Base-by-base conservation (phyloP, 257 asterid genomes). In the Lycium ferocissimum region DNA sequence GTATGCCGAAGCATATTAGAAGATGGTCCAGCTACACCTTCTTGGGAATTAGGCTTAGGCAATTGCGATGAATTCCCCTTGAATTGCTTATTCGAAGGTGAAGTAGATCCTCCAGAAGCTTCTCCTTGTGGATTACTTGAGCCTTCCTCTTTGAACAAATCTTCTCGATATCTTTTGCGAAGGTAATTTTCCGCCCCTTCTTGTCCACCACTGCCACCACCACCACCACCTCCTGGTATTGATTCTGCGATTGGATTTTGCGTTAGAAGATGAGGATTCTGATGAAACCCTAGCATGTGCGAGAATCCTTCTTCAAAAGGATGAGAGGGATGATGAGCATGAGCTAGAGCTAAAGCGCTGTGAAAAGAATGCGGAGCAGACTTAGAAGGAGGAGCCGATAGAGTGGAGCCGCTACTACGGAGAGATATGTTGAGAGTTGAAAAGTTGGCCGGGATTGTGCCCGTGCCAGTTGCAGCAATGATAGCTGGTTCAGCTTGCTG, bases 401-500 rank as follows among this genome's bases (percentile, higher is more conserved):
- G 84, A 1, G 92, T 87, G 15, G 95, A 84, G 88, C 97, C 96
- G 85, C 95, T 90, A 92, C 96, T 93, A 2, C 98, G 87, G 35
- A 90, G 88, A 5, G 98, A 90, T 73, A 93, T 90, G 85, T 93
- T 94, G 0, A 93, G 93, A 0, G 94, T 89, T 2, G 95, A 89
- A 83, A 89, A 93, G 65, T 93, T 93, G 1, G 97, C 97, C 49
- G 98, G 98, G 26, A 94, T 93, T 3, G 97, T 94, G 13, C 98
- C 98, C 22, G 98, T 94, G 1, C 97, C 98, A 13, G 98, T 94
- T 81, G 98, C 90, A 22, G 96, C 93, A 1, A 94, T 89, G 75
- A 94, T 93, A 6, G 98, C 92, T 4, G 97, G 98, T 89, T 94
- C 98, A 8, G 98, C 95, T 47, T 94, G 98, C 35, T 92, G 93